Evolutionary conservation across 345 rosid genomes (phyloP).

Genomic region (Eucalyptus tenuipes): DNA sequence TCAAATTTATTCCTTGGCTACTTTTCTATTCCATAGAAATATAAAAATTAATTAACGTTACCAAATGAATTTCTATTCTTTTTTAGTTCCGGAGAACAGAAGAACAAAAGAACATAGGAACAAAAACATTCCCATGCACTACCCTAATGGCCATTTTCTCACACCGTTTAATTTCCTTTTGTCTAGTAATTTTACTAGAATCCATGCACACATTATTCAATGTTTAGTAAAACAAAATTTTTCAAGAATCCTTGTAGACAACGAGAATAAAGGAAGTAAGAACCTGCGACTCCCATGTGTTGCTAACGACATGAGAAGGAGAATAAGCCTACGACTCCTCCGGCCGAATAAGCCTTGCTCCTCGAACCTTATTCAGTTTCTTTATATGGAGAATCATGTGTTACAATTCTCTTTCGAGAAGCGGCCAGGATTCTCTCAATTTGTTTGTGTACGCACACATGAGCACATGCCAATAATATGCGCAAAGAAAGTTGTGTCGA

Average conservation of each 20-base stretch:
- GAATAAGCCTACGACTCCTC: neutral
- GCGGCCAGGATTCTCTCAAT: neutral
- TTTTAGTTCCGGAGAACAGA: fast-evolving
- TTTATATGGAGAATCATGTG: neutral
- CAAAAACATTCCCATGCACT: too few relatives aligned
- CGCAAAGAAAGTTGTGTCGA: neutral
- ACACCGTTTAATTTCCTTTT: neutral
- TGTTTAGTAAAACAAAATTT: neutral
- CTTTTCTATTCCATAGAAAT: fast-evolving
- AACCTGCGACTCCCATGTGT: neutral
- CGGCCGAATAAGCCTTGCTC: neutral
- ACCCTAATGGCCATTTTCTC: neutral
- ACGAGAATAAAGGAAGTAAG: neutral
- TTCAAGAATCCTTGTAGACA: neutral
- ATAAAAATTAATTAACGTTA: too few relatives aligned
- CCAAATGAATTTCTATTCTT: fast-evolving
- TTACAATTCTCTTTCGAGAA: neutral
- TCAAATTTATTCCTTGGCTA: fast-evolving
- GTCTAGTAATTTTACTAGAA: neutral
- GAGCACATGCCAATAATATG: neutral
- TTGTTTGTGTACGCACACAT: neutral
- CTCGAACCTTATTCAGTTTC: neutral
- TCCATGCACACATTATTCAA: neutral
- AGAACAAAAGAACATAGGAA: too few relatives aligned
- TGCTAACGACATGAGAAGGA: neutral